phyloP scores from a whole-genome alignment of 345 rosid genomes.

The Barbarea vulgaris region DNA sequence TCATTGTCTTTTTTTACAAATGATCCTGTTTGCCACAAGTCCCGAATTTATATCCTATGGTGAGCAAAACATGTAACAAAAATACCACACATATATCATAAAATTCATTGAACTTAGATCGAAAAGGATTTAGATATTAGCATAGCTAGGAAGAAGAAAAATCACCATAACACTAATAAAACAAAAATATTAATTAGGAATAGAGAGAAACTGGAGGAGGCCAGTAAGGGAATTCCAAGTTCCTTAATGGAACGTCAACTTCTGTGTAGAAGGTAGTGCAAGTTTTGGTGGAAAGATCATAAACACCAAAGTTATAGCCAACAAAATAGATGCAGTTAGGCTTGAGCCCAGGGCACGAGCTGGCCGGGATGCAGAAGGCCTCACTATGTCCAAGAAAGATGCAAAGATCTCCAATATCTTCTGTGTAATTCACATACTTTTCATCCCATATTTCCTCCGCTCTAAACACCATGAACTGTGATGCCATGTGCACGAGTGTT shows the following conservation, averaged over 20 bases:
- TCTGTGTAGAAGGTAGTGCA: neutral
- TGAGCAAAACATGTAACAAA: too few species aligned
- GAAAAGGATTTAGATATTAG: too few species aligned
- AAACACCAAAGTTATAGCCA: constrained; percentile 3
- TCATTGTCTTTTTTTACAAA: too few species aligned
- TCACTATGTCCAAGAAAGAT: constrained; percentile 23
- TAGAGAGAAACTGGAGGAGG: neutral
- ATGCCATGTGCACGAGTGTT: neutral
- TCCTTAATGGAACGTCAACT: neutral
- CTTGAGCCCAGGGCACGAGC: constrained; percentile 27
- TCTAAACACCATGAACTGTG: constrained; percentile 14
- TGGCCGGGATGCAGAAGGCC: constrained; percentile 13
- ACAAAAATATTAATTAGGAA: neutral
- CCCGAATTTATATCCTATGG: too few species aligned
- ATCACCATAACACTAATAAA: too few species aligned
- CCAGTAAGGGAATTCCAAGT: constrained; percentile 6
- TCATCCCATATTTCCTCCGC: neutral
- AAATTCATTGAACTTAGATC: too few species aligned
- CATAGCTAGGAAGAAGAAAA: too few species aligned
- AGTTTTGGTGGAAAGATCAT: constrained; percentile 10
- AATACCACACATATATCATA: too few species aligned
- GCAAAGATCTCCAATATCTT: constrained; percentile 25
- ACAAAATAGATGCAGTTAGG: constrained; percentile 25
- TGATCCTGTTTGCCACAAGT: too few species aligned
- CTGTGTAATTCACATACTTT: neutral